phyloP scores from a whole-genome alignment of 2,329 filamentous ascomycete species.

The Trichoderma breve region DNA sequence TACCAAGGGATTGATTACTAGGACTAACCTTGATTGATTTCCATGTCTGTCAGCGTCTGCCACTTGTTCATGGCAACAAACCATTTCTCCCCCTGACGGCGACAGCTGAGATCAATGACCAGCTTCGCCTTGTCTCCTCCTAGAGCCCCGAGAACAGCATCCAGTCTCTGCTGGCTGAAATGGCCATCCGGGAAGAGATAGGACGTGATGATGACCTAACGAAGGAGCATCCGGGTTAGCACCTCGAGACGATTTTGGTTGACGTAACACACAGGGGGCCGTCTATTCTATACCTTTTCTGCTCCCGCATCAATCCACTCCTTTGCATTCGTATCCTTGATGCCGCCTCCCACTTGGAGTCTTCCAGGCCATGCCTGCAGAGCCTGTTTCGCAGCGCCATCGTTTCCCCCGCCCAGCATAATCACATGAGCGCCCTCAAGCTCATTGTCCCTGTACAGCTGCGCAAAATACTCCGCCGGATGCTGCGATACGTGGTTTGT shows the following conservation, averaged over 20 bases:
- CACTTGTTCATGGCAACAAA: slow-evolving; percentile 99
- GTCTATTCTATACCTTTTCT: slow-evolving; percentile 65
- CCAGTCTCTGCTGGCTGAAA: slow-evolving; percentile 75
- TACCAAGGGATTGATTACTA: background rate
- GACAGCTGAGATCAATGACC: slow-evolving; percentile 93
- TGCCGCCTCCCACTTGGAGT: slow-evolving; percentile 91
- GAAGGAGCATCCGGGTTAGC: background rate
- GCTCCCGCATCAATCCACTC: slow-evolving; percentile 87
- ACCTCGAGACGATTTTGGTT: background rate
- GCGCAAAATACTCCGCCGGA: slow-evolving; percentile 76
- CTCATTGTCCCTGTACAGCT: slow-evolving; percentile 72
- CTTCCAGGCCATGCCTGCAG: slow-evolving; percentile 73
- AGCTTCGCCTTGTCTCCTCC: slow-evolving; percentile 74
- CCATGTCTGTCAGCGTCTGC: slow-evolving; percentile 97
- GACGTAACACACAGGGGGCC: background rate
- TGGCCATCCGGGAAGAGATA: slow-evolving; percentile 83
- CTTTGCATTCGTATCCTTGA: slow-evolving; percentile 78
- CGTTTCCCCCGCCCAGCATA: slow-evolving; percentile 89
- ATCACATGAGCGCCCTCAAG: slow-evolving; percentile 88
- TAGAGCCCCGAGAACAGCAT: slow-evolving; percentile 70
- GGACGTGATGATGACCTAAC: slow-evolving; percentile 92
- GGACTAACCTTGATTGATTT: slow-evolving; percentile 74
- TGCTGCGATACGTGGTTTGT: slow-evolving; percentile 91
- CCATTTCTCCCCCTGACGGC: slow-evolving; percentile 74
- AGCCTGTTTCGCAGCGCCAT: slow-evolving; percentile 74